Evolutionary conservation across 345 rosid species (phyloP).

Genomic region (Pistacia integerrima): DNA sequence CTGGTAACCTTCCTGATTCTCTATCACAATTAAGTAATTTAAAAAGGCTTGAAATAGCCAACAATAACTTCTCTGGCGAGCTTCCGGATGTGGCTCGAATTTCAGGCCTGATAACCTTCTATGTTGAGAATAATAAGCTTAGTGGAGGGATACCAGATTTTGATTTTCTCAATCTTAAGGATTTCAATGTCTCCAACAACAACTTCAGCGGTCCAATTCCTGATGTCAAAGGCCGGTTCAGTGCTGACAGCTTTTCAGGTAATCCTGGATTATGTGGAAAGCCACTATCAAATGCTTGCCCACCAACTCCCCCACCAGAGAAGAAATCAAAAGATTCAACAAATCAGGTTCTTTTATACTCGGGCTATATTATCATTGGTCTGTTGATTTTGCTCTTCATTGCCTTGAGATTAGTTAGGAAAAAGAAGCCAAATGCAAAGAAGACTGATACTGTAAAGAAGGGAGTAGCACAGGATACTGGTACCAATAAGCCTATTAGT

Average conservation of each 20-base stretch:
- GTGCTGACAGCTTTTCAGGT: constrained; percentile 41
- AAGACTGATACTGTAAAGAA: background rate
- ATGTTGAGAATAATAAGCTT: constrained; percentile 49
- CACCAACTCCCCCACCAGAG: constrained; percentile 27
- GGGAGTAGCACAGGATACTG: constrained; percentile 8
- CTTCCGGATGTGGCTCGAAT: constrained; percentile 43
- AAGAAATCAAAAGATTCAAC: constrained; percentile 15
- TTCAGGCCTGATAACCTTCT: constrained; percentile 42
- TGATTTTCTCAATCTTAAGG: constrained; percentile 44
- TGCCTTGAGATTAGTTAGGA: constrained; percentile 28
- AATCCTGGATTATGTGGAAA: constrained; percentile 52
- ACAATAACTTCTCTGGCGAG: constrained; percentile 45
- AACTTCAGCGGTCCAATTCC: constrained; percentile 54
- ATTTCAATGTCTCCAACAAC: constrained; percentile 65
- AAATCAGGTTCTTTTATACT: constrained; percentile 36
- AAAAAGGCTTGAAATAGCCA: constrained; percentile 48
- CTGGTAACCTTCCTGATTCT: constrained; percentile 47
- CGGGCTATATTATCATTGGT: constrained; percentile 43
- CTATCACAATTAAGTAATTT: constrained; percentile 41
- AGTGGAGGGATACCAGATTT: constrained; percentile 45
- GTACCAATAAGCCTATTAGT: constrained; percentile 20
- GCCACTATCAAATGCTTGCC: constrained; percentile 42
- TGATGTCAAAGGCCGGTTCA: constrained; percentile 40
- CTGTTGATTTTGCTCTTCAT: constrained; percentile 27
- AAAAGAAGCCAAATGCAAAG: constrained; percentile 22